Percentiles rank a stretch among this genome's conserved stretches.
phyloP scores from a whole-genome alignment of 495 filamentous ascomycete species.

The Cercophora scortea region DNA sequence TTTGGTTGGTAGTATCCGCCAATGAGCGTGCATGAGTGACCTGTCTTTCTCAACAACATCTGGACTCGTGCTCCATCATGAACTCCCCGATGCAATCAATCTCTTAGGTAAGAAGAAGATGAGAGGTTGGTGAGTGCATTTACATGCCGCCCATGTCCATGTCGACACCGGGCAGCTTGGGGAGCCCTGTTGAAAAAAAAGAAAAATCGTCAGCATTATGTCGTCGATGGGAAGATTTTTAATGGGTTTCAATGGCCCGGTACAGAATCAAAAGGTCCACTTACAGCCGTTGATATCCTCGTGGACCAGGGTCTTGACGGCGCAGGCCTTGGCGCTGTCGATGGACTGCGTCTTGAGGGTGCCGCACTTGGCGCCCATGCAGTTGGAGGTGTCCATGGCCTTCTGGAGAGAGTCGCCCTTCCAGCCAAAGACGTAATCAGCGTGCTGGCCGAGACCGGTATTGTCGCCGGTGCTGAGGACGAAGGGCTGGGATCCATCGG shows the following conservation, averaged over 20 bases:
- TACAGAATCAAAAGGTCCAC: conserved; percentile 12
- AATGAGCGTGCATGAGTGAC: too few species aligned
- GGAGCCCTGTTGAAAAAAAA: conserved; percentile 10
- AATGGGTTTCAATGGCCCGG: too few species aligned
- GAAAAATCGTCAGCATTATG: neutral
- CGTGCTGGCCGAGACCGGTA: conserved; percentile 40
- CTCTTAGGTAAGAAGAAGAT: too few species aligned
- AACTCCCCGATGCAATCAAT: too few species aligned
- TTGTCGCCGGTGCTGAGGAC: conserved; percentile 37
- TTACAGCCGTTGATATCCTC: conserved; percentile 40
- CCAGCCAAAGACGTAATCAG: conserved; percentile 46
- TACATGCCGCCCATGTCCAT: too few species aligned
- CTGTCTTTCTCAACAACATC: too few species aligned
- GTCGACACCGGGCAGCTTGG: conserved; percentile 13
- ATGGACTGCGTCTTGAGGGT: conserved; percentile 31
- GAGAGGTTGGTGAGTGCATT: too few species aligned
- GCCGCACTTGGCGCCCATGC: conserved; percentile 32
- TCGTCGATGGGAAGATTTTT: neutral
- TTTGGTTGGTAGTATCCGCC: too few species aligned
- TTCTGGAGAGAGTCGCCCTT: conserved; percentile 37
- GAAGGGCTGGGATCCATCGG: conserved; percentile 41
- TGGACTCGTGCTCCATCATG: too few species aligned
- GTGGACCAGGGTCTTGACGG: conserved; percentile 27
- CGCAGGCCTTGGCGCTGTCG: conserved; percentile 22
- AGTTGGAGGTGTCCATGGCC: conserved; percentile 40